phyloP scores from a whole-genome alignment of 1,284 basidiomycete species.

The Boletellus deceptivus region DNA sequence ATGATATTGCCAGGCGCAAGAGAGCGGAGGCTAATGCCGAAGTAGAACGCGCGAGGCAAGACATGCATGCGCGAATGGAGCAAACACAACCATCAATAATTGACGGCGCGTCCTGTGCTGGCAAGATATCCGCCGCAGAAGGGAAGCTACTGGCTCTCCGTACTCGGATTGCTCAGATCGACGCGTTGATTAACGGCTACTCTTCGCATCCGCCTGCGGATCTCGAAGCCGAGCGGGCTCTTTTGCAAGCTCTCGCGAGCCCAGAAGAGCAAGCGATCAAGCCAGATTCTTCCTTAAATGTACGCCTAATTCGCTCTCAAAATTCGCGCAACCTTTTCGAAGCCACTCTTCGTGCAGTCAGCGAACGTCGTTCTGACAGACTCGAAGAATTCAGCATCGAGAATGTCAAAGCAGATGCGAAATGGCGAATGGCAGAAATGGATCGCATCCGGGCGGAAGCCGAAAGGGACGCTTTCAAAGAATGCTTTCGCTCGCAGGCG shows the following conservation, averaged over 20 bases:
- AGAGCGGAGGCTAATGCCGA: conserved; percentile 66
- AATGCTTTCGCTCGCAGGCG: conserved; percentile 64
- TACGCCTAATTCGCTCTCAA: conserved; percentile 63
- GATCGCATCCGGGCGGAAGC: conserved; percentile 69
- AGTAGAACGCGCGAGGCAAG: conserved; percentile 66
- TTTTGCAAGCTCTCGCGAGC: conserved; percentile 66
- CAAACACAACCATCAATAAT: conserved; percentile 66
- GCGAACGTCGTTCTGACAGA: conserved; percentile 76
- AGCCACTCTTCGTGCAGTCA: conserved; percentile 76
- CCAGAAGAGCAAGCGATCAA: conserved; percentile 71
- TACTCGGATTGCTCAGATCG: conserved; percentile 65
- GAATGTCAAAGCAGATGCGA: conserved; percentile 71
- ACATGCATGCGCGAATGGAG: conserved; percentile 67
- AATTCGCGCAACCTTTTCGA: conserved; percentile 83
- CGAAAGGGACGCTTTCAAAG: conserved; percentile 65
- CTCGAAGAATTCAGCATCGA: conserved; percentile 74
- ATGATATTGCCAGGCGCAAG: conserved; percentile 61
- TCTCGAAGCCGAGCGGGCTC: conserved; percentile 68
- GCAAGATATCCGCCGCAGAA: conserved; percentile 75
- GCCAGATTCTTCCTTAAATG: conserved; percentile 58
- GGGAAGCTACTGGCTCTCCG: conserved; percentile 66
- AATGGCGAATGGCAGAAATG: conserved; percentile 67
- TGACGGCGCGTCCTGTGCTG: conserved; percentile 77
- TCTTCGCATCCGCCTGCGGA: conserved; percentile 49
- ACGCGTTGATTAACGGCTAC: conserved; percentile 39